Evolutionary conservation across 1,284 basidiomycete genomes (phyloP), one percentile per base, ranked within the genome.

Genomic region (Boletus holoroseus): DNA sequence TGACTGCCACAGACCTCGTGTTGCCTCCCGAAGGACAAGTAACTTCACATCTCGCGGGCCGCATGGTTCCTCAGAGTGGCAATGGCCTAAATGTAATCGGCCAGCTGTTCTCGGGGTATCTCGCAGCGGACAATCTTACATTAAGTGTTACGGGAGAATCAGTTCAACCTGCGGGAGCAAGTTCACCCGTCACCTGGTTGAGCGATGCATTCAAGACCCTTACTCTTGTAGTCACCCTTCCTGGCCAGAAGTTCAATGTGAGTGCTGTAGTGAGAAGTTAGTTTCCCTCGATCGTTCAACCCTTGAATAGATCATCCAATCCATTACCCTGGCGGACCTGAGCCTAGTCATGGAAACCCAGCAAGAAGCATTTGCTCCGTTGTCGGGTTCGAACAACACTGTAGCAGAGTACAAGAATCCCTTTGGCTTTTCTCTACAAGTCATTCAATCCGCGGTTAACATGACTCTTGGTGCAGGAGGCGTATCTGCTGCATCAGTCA

Each of bases 401-500:
- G 56, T 83, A 3, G 87, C 85, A 13, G 71, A 75, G 53, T 88
- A 85, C 63, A 79, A 79, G 67, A 91, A 89, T 67, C 88, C 88
- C 1, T 89, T 91, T 67, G 82, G 80, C 9, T 91, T 90, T 70
- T 79, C 79, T 18, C 64, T 91, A 48, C 82, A 85, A 62, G 82
- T 85, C 34, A 66, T 85, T 20, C 72, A 78, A 59, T 71, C 79
- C 1, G 71, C 73, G 3, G 73, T 87, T 58, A 73, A 76, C 26
- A 78, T 87, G 55, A 73, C 72, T 18, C 64, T 89, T 38, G 72
- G 68, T 9, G 71, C 69, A 20, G 69, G 71, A 24, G 79, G 79
- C 5, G 66, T 68, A n/a, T 69, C 81, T 50, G 75, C 81, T 28
- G 86, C 83, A 26, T 64, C 73, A 61, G 83, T 81, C 59, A 53